A percentile compares a stretch with the other conserved stretches of the same genome.
Evolutionary conservation across 495 filamentous ascomycete species (phyloP).

Genomic region (Elaphomyces granulatus): DNA sequence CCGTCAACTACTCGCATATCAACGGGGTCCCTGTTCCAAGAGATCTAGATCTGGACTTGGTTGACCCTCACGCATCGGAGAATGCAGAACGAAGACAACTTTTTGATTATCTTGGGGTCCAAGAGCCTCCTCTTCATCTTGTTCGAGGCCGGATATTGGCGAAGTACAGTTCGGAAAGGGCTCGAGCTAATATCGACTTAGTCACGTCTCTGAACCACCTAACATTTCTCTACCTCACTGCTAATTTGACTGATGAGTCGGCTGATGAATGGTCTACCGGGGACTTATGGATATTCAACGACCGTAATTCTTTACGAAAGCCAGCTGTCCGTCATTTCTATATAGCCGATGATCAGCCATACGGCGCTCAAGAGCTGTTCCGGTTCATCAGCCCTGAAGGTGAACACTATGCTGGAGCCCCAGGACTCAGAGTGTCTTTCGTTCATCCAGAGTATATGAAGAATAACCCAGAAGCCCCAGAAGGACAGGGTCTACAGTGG

Average conservation of each 20-base stretch:
- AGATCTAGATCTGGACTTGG: background rate
- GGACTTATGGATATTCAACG: slow-evolving; percentile 3
- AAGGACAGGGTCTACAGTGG: slow-evolving; percentile 3
- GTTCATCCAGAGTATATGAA: slow-evolving; percentile 5
- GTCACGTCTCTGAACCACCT: background rate
- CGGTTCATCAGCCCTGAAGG: background rate
- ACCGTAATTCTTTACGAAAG: too few relatives aligned
- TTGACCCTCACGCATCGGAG: background rate
- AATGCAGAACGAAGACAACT: background rate
- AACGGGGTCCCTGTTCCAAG: background rate
- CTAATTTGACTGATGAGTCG: background rate
- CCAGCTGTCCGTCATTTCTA: too few relatives aligned
- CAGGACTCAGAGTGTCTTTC: slow-evolving; percentile 1
- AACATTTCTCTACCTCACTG: slow-evolving; percentile 1
- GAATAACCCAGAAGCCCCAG: slow-evolving; percentile 3
- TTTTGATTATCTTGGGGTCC: background rate
- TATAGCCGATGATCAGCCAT: slow-evolving; percentile 10
- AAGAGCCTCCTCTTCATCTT: background rate
- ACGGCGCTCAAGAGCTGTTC: slow-evolving; percentile 12
- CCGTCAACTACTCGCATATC: slow-evolving; percentile 12
- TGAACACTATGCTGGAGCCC: background rate
- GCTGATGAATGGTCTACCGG: too few relatives aligned
- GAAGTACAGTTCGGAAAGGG: slow-evolving; percentile 1
- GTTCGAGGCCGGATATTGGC: background rate
- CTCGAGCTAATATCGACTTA: slow-evolving; percentile 5